Evolutionary conservation across 2,329 filamentous ascomycete genomes (phyloP), one percentile per base, ranked within the genome.

Genomic region (Aspergillus intermedius): DNA sequence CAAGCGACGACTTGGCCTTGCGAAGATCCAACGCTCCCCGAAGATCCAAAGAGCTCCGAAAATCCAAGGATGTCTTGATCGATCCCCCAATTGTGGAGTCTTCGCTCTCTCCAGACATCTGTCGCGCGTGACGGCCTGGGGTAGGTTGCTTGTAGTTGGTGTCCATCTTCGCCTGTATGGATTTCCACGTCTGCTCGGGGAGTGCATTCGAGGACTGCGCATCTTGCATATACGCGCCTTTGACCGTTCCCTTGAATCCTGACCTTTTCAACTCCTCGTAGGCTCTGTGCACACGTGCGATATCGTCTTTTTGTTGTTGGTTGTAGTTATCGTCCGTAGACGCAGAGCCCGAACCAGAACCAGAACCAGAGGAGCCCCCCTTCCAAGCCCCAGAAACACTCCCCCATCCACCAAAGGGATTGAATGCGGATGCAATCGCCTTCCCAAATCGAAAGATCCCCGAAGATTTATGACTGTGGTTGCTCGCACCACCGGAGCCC

Each of bases 381-480:
- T 72, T 75, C 73, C 74, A 77, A 28, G 69, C 63, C 37, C 65
- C 66, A 21, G 63, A 61, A 22, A 67, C 57, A 37, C 62, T 70
- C 5, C 70, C 66, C 73, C 74, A 76, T 10, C 74, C 62, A 10
- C 74, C 74, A 45, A 75, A 70, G 3, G 79, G 76, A 52, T 78
- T 78, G 60, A 82, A 79, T 17, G 73, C 73, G 10, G 74, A 71
- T 5, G 75, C 75, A 49, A 81, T 68, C 2, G 73, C 74, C 56
- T 76, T 79, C 32, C 79, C 78, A 54, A 82, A 80, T 5, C 74
- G 71, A 55, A 79, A 79, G 30, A 81, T 73, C 9, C 75, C 73
- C 3, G 69, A 75, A 12, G 69, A 63, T 46, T 68, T 69, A 47
- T 60, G 61, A 4, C 60, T 50, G 6, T 70, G 64, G 12, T 62